phyloP scores from a whole-genome alignment of 768 basidiomycete genomes.

The Suillus luteus region DNA sequence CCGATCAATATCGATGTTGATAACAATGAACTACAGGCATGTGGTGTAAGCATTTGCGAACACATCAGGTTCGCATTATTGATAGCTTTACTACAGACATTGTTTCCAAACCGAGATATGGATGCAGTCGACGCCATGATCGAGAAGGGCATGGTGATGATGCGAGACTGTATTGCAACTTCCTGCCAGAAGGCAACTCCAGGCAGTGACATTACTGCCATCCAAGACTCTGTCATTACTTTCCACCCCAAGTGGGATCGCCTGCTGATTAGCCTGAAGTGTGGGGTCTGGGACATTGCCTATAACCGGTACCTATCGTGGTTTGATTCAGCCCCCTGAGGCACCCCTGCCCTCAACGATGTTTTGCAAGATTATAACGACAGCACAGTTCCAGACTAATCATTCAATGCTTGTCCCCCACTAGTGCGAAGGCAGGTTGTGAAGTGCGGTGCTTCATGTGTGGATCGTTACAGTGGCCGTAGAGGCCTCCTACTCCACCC shows the following conservation, averaged over 20 bases:
- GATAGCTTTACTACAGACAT: neutral
- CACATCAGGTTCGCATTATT: neutral
- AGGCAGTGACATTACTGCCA: neutral
- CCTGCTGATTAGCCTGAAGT: neutral
- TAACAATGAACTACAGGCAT: neutral
- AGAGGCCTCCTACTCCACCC: no score
- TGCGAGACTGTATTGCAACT: neutral
- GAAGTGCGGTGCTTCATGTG: no score
- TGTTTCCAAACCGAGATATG: neutral
- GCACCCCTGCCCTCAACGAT: neutral
- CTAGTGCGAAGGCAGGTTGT: no score
- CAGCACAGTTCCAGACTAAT: neutral
- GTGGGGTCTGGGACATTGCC: neutral
- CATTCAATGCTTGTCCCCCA: neutral
- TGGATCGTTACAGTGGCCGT: no score
- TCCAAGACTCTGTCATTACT: neutral
- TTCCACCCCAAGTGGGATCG: neutral
- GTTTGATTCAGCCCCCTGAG: neutral
- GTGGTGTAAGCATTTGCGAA: slow-evolving; percentile 5
- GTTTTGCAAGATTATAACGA: no score
- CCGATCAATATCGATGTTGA: slow-evolving; percentile 1
- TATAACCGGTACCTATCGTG: neutral
- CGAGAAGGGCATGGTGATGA: slow-evolving; percentile 10
- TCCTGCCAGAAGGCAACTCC: neutral
- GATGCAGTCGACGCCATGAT: slow-evolving; percentile 7